Conservation (phyloP, 805 yeast species). For the Candida multigemmis region DNA sequence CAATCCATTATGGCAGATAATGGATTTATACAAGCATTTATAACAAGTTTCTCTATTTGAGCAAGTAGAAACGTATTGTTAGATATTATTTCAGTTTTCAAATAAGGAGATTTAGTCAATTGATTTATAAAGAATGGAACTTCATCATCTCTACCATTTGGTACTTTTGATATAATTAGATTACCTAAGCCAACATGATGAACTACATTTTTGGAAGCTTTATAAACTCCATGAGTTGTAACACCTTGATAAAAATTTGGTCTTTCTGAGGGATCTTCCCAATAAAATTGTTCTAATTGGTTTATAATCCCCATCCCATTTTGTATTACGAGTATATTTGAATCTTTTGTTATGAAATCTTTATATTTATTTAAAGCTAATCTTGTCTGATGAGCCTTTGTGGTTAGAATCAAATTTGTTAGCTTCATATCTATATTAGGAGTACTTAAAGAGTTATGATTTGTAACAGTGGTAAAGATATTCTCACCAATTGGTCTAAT, state of each 20-base stretch:
- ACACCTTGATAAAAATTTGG: slow-evolving; percentile 71
- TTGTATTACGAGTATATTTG: slow-evolving; percentile 65
- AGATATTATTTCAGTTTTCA: slow-evolving; percentile 2
- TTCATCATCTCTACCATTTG: slow-evolving; percentile 19
- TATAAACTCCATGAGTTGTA: slow-evolving; percentile 76
- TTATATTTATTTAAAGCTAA: slow-evolving; percentile 51
- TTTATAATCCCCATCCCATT: slow-evolving; percentile 76
- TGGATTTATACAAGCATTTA: slow-evolving; percentile 80
- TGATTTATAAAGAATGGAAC: slow-evolving; percentile 1
- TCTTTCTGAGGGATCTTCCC: slow-evolving; percentile 36
- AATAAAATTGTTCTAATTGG: slow-evolving; percentile 37
- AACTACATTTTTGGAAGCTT: slow-evolving; percentile 18
- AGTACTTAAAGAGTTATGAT: too few relatives aligned
- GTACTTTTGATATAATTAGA: slow-evolving; percentile 50
- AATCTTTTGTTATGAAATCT: slow-evolving; percentile 34
- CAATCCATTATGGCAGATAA: slow-evolving; percentile 72
- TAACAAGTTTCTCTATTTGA: slow-evolving; percentile 69
- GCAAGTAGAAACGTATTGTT: slow-evolving; percentile 29
- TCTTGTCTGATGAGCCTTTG: slow-evolving; percentile 71
- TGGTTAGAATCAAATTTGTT: slow-evolving; percentile 65
- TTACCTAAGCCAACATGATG: slow-evolving; percentile 69
- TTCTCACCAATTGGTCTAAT: too few relatives aligned
- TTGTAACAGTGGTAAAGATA: too few relatives aligned
- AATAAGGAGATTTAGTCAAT: slow-evolving; percentile 1
- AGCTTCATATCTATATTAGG: too few relatives aligned